Base-by-base conservation (phyloP, 345 rosid species). In the Rhodamnia rubescens region DNA sequence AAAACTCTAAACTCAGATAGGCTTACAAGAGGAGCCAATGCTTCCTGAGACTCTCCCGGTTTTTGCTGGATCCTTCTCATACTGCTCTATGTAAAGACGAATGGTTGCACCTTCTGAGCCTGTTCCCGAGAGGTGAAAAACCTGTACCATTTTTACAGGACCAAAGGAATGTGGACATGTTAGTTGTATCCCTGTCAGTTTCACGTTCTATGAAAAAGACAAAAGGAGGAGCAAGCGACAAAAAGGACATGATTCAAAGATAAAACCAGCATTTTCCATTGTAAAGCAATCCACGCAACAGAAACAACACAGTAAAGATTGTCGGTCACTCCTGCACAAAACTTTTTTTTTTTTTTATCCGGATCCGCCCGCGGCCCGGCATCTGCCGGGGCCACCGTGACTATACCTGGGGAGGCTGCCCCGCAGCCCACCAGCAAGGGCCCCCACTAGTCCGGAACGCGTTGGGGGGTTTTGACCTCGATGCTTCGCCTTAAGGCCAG, bases 61-160 rank as follows among this genome's bases (percentile, higher is more conserved):
- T 92, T 96, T 95, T 24, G 96, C 92, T 69, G 98, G 85, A 91
- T 98, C 96, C 91, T 96, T 96, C 92, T 98, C 98, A 44, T 96
- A 96, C 86, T 95, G 99, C 89, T 96, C 99, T 53, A 98, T 94
- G 90, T 98, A 98, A 16, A 98, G 97, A 22, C 98, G 90, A 93
- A 96, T 93, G 21, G 99, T 96, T 86, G 98, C 99, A 86, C 99
- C 99, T 91, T 92, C 99, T 20, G 99, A 98, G 50, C 99, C 99
- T 74, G 99, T 96, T 90, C 99, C 99, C 2, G 98, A 98, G 64
- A 96, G 97, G 82, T 98, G 98, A 94, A 96, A 98, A 59, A 98
- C 90, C 99, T 96, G 93, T 87, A 0, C 8, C 18, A 16, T 82
- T 56, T n/a, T 85, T 44, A 55, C 49, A 64, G 75, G 44, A 7